A percentile compares a stretch with the other conserved stretches of the same genome.
Conservation (phyloP, 2,329 filamentous ascomycete genomes). For the Sarocladium brachiariae region DNA sequence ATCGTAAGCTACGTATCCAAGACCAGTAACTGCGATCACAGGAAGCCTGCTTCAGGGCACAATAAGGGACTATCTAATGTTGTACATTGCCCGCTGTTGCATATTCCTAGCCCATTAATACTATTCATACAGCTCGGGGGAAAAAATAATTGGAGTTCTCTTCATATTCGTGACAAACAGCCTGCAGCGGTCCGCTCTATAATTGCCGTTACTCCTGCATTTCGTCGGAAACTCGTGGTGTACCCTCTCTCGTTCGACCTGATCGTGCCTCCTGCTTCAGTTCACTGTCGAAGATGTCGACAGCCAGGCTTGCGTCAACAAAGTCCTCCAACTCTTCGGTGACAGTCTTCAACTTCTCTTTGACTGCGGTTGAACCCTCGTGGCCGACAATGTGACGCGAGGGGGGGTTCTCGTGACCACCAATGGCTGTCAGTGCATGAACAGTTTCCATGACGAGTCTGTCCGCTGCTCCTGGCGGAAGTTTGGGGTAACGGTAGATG, state of each 20-base stretch:
- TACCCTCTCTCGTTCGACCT: slow-evolving; percentile 4
- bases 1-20: too few relatives aligned
- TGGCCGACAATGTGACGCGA: slow-evolving; percentile 88
- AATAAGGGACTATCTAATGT: too few relatives aligned
- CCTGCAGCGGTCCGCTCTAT: too few relatives aligned
- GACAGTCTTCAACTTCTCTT: slow-evolving; percentile 93
- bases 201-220: neutral
- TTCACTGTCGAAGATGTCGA: slow-evolving; percentile 64
- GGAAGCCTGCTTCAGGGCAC: too few relatives aligned
- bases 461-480: slow-evolving; percentile 63
- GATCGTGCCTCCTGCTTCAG: slow-evolving; percentile 43
- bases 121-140: too few relatives aligned
- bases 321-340: slow-evolving; percentile 97
- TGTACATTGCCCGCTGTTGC: too few relatives aligned
- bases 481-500: slow-evolving; percentile 64
- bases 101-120: too few relatives aligned
- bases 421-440: slow-evolving; percentile 83
- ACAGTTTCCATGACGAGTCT: slow-evolving; percentile 81
- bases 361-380: slow-evolving; percentile 80
- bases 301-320: slow-evolving; percentile 78
- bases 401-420: slow-evolving; percentile 91
- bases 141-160: too few relatives aligned
- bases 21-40: too few relatives aligned
- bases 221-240: neutral
- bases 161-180: too few relatives aligned